Conservation (phyloP, 1,284 basidiomycete genomes). For the Boletus semigastroideus region DNA sequence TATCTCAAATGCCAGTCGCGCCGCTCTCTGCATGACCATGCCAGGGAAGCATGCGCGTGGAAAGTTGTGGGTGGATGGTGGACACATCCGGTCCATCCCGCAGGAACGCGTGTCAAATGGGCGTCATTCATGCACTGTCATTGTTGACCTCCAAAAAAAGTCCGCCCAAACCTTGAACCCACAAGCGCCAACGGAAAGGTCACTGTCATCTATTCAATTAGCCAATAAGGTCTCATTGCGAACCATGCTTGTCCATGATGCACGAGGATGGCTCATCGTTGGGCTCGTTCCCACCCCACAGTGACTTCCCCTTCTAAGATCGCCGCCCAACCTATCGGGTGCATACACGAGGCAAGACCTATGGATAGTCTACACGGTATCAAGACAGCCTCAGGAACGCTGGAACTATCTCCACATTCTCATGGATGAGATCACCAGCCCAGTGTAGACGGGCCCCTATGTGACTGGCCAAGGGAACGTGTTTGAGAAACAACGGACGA, state of each 20-base stretch:
- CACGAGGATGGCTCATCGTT: neutral
- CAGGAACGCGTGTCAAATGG: constrained; percentile 1
- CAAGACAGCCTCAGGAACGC: constrained; percentile 2
- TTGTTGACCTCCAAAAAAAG: neutral
- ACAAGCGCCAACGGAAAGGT: neutral
- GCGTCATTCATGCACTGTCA: neutral
- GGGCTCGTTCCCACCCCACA: constrained; percentile 22
- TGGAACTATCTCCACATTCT: constrained; percentile 2
- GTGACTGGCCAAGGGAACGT: neutral
- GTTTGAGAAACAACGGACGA: neutral
- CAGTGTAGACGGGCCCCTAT: constrained; percentile 40
- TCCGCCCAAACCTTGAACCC: neutral
- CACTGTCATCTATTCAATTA: neutral
- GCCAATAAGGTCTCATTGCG: neutral
- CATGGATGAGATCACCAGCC: constrained; percentile 24
- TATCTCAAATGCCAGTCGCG: neutral
- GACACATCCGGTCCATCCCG: neutral
- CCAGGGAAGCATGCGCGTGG: constrained; percentile 23
- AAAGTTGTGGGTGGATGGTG: neutral
- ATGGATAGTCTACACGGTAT: constrained; percentile 10
- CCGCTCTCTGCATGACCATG: neutral
- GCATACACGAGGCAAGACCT: neutral
- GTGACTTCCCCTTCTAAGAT: neutral
- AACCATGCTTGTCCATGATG: neutral
- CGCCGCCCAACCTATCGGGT: neutral